Conservation (phyloP, 345 rosid species). For the Fremontodendron californicum region DNA sequence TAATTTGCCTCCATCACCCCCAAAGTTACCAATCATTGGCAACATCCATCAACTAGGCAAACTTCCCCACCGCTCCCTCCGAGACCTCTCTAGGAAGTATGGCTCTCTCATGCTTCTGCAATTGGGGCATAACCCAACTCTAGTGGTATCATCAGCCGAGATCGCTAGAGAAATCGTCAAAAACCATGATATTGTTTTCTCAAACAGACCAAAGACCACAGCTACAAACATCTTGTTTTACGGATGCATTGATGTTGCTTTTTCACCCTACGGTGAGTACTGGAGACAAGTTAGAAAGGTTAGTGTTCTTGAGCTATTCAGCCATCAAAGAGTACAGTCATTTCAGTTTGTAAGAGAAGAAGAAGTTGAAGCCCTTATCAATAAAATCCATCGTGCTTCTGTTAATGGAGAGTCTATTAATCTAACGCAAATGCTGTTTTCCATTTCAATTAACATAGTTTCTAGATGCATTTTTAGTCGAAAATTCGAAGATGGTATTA, state of each 20-base stretch:
- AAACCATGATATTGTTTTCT: too few relatives aligned
- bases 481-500: neutral
- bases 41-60: too few relatives aligned
- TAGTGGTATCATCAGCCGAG: neutral
- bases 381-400: neutral
- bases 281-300: too few relatives aligned
- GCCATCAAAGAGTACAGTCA: neutral
- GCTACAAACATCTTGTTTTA: too few relatives aligned
- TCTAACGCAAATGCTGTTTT: neutral
- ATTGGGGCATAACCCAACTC: neutral
- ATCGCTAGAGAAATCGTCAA: too few relatives aligned
- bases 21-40: too few relatives aligned
- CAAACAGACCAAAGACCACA: too few relatives aligned
- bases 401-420: neutral
- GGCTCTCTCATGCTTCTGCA: neutral
- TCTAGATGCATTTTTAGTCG: neutral
- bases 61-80: too few relatives aligned
- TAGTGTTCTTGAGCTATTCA: neutral
- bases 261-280: too few relatives aligned
- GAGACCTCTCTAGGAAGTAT: neutral
- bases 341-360: conserved; percentile 6
- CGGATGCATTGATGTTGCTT: too few relatives aligned
- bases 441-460: neutral
- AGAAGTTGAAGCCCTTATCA: neutral
- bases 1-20: too few relatives aligned